Evolutionary conservation across 805 yeast genomes (phyloP), one percentile per base, ranked within the genome.

Genomic region (Maudiozyma saulgeensis): DNA sequence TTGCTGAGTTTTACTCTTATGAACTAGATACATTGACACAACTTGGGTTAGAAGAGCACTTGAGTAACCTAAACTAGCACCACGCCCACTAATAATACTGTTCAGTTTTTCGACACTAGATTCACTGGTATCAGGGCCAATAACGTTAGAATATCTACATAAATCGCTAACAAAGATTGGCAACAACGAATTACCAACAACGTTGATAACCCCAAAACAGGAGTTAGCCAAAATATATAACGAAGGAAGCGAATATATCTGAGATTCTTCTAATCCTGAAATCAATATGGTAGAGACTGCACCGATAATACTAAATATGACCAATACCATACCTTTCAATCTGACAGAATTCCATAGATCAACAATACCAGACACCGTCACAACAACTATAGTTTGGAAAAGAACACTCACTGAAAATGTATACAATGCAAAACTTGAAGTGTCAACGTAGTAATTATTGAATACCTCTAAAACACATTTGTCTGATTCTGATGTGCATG

Each of bases 151-250:
- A 44, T 51, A 49, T 34, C 56, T 58, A 21, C 67, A 50, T 45
- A 70, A 69, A 50, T 75, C 74, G 15, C 73, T 65, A 2, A 80
- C 84, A 37, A 85, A 64, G 0, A 77, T 71, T 0, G 93, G 89
- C 41, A 85, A 62, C 54, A 79, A 78, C 1, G 93, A 81, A 62
- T 85, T 86, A 6, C 89, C 90, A 55, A 89, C 83, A 11, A 85
- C 91, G 49, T 81, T 81, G 2, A 82, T 87, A 8, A 84, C 87
- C 0, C 95, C 95, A 64, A 78, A 85, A 21, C 84, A 77, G 15
- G 83, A 72, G 57, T 83, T 85, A 1, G 87, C 82, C 0, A 80
- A 45, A 6, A 84, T 73, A 15, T 86, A 83, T 15, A 81, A 63
- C 0, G 78, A 21, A 0, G 83, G 70, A 16, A 69, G 54, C 25